phyloP scores from a whole-genome alignment of 495 filamentous ascomycete genomes.

The Pyronema omphalodes region DNA sequence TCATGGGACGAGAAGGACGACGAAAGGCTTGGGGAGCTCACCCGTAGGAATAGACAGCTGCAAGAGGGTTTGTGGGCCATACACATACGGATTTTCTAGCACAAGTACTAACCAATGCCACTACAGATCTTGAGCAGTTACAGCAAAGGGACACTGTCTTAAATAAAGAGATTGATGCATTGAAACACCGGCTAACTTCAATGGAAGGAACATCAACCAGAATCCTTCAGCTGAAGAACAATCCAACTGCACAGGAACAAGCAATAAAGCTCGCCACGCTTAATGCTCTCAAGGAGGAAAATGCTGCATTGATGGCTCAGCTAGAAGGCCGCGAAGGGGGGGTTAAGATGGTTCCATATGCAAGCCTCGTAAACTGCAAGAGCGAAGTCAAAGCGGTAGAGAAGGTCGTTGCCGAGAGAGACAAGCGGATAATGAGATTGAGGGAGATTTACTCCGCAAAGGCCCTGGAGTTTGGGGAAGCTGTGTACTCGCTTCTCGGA shows the following conservation, averaged over 20 bases:
- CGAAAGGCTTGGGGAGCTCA: slow-evolving; percentile 64
- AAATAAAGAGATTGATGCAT: slow-evolving; percentile 21
- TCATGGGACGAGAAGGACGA: slow-evolving; percentile 41
- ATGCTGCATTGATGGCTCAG: slow-evolving; percentile 58
- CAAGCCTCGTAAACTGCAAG: slow-evolving; percentile 51
- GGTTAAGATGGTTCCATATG: slow-evolving; percentile 42
- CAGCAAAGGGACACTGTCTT: slow-evolving; percentile 5
- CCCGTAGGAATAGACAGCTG: slow-evolving; percentile 66
- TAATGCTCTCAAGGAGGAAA: slow-evolving; percentile 58
- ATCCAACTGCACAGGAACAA: slow-evolving; percentile 70
- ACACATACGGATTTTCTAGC: background rate
- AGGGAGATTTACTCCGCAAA: slow-evolving; percentile 82
- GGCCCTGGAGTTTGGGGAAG: slow-evolving; percentile 80
- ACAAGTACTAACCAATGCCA: slow-evolving; percentile 17
- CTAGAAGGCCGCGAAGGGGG: slow-evolving; percentile 39
- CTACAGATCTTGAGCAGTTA: slow-evolving; percentile 31
- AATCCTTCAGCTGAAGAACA: slow-evolving; percentile 68
- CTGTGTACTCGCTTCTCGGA: slow-evolving; percentile 70
- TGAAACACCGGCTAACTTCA: slow-evolving; percentile 32
- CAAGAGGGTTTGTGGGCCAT: slow-evolving; percentile 40
- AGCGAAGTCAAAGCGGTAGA: slow-evolving; percentile 55
- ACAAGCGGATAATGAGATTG: slow-evolving; percentile 67
- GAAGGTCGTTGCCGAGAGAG: slow-evolving; percentile 54
- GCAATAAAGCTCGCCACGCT: slow-evolving; percentile 66
- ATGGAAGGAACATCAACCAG: slow-evolving; percentile 60